Evolutionary conservation across 331 rosid species (phyloP).

Genomic region (Phaseolus coccineus): DNA sequence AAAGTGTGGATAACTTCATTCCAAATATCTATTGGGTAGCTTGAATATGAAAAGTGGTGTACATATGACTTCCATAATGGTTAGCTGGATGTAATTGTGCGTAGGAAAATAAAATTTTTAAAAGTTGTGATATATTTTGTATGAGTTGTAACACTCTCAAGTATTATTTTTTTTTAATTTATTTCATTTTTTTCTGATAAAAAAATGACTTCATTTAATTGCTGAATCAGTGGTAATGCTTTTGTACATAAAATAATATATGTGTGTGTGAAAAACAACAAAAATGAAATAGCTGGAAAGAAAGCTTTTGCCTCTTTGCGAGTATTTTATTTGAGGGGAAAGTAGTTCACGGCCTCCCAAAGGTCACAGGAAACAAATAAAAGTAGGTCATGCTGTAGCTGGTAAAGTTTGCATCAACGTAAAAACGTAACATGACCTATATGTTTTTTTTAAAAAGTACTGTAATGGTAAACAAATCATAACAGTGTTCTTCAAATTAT

Average conservation of each 20-base stretch:
- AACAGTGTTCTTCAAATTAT: too few species aligned
- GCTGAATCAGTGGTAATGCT: neutral
- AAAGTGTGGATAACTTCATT: neutral
- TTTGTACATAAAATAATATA: neutral
- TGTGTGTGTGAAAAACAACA: neutral
- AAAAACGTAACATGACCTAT: neutral
- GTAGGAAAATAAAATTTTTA: too few species aligned
- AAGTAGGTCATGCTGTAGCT: slow-evolving; percentile 33
- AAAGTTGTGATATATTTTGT: too few species aligned
- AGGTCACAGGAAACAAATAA: slow-evolving; percentile 22
- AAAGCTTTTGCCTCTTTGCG: slow-evolving; percentile 1
- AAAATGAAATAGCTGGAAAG: neutral
- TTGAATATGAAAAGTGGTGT: neutral
- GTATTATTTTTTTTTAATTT: too few species aligned
- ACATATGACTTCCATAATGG: neutral
- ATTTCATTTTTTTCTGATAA: too few species aligned
- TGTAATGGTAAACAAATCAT: neutral
- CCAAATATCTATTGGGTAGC: neutral
- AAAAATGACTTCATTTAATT: too few species aligned
- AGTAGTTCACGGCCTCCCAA: slow-evolving; percentile 44
- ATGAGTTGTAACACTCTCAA: too few species aligned
- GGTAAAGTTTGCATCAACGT: slow-evolving; percentile 18
- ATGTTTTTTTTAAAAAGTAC: neutral
- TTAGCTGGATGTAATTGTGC: too few species aligned
- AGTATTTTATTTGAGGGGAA: slow-evolving; percentile 4